These are phyloP conservation scores for Thermomyces lanuginosus DNA, from an alignment of 2,329 filamentous ascomycete species.

Conservation along the genomic window DNA sequence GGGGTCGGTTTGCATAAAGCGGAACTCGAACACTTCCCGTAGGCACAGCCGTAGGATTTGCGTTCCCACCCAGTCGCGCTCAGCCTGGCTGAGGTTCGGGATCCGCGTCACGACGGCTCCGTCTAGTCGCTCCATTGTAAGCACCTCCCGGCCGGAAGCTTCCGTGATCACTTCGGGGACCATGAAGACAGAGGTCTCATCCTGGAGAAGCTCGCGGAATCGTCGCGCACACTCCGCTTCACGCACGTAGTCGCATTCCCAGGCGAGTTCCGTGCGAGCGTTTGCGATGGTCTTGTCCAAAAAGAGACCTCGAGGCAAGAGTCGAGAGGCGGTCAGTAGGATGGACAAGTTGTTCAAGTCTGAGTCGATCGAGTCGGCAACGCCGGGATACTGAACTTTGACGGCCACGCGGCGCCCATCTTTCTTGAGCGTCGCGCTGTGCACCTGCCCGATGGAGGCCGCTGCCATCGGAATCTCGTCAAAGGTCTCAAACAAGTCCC, in stretches of 20 bases:
- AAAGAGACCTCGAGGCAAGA: slow-evolving; percentile 82
- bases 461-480: slow-evolving; percentile 86
- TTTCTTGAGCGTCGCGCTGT: slow-evolving; percentile 63
- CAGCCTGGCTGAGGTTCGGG: slow-evolving; percentile 56
- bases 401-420: slow-evolving; percentile 68
- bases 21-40: slow-evolving; percentile 84
- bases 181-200: slow-evolving; percentile 56
- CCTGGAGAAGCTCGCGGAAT: slow-evolving; percentile 61
- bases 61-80: slow-evolving; percentile 91
- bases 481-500: slow-evolving; percentile 65
- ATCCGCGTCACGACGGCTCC: slow-evolving; percentile 75
- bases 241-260: slow-evolving; percentile 91
- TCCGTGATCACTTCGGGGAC: slow-evolving; percentile 65
- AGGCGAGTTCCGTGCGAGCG: slow-evolving; percentile 74
- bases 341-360: slow-evolving; percentile 88
- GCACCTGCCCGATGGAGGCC: slow-evolving; percentile 92
- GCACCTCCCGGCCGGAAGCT: slow-evolving; percentile 68
- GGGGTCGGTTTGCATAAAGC: slow-evolving; percentile 97
- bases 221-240: slow-evolving; percentile 67
- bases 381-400: slow-evolving; percentile 94
- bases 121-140: slow-evolving; percentile 85
- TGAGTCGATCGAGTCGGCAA: slow-evolving; percentile 88
- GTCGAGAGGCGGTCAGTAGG: slow-evolving; percentile 72
- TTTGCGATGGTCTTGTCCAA: slow-evolving; percentile 97
- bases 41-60: slow-evolving; percentile 84